A percentile compares a stretch with the other conserved stretches of the same genome.
phyloP scores from a whole-genome alignment of 306 rosid genomes.

The Vicia villosa region DNA sequence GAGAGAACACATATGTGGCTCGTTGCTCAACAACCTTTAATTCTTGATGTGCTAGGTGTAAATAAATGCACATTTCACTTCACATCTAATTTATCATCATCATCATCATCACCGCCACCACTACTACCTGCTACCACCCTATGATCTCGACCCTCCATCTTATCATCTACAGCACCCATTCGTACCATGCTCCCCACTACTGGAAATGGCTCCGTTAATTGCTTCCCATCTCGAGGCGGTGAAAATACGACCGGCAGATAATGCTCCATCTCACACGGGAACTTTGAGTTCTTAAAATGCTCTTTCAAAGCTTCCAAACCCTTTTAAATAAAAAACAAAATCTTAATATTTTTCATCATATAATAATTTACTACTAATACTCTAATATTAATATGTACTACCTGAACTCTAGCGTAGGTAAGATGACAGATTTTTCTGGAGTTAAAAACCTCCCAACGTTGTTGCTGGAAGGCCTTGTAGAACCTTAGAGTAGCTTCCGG shows the following conservation, averaged over 20 bases:
- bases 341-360: background rate
- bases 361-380: background rate
- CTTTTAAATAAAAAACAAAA: constrained; percentile 36
- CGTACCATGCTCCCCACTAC: constrained; percentile 42
- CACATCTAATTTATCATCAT: background rate
- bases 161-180: constrained; percentile 4
- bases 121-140: background rate
- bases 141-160: constrained; percentile 39
- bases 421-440: constrained; percentile 90
- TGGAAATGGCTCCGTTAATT: constrained; percentile 68
- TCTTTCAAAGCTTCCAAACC: constrained; percentile 91
- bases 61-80: constrained; percentile 5
- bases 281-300: constrained; percentile 94
- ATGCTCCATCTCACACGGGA: constrained; percentile 83
- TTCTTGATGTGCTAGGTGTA: background rate
- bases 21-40: constrained; percentile 1
- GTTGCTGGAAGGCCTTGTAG: constrained; percentile 87
- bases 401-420: constrained; percentile 94
- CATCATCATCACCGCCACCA: constrained; percentile 41
- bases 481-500: constrained; percentile 79
- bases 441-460: constrained; percentile 93
- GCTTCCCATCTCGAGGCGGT: constrained; percentile 80
- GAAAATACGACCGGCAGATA: constrained; percentile 77
- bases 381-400: background rate
- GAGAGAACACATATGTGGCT: background rate